Percentiles rank a stretch among this genome's conserved stretches.
Conservation (phyloP, 2,329 filamentous ascomycete genomes). For the Pseudogymnoascus verrucosus region DNA sequence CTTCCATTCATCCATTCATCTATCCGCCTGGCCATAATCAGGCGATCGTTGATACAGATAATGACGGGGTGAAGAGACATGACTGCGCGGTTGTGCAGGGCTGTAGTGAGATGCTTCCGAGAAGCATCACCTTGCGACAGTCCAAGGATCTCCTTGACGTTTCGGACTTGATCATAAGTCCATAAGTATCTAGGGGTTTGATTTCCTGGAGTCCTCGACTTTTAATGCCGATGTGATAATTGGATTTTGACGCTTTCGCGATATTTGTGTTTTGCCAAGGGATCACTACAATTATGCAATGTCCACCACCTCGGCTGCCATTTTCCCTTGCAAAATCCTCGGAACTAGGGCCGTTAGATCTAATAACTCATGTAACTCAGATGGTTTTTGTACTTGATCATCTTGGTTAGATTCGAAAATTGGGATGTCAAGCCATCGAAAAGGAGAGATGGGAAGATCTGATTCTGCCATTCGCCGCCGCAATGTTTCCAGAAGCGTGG, state of each 20-base stretch:
- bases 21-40: no score
- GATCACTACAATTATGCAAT: not conserved
- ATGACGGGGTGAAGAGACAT: no score
- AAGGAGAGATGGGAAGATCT: not conserved
- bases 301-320: not conserved
- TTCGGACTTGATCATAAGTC: no score
- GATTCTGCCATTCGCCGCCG: not conserved
- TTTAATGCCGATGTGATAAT: no score
- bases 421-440: not conserved
- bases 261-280: not conserved
- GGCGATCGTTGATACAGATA: no score
- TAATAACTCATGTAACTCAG: not conserved
- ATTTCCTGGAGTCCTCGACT: no score
- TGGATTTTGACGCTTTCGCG: conserved; percentile 17
- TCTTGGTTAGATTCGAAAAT: not conserved
- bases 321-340: not conserved
- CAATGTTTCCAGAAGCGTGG: not conserved
- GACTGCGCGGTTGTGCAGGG: no score
- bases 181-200: no score
- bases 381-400: not conserved
- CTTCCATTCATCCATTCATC: no score
- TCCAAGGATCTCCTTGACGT: no score
- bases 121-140: no score
- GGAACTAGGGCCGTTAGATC: not conserved
- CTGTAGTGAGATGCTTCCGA: no score